Evolutionary conservation across 2,329 filamentous ascomycete genomes (phyloP).

Genomic region (Fusarium austroafricanum): DNA sequence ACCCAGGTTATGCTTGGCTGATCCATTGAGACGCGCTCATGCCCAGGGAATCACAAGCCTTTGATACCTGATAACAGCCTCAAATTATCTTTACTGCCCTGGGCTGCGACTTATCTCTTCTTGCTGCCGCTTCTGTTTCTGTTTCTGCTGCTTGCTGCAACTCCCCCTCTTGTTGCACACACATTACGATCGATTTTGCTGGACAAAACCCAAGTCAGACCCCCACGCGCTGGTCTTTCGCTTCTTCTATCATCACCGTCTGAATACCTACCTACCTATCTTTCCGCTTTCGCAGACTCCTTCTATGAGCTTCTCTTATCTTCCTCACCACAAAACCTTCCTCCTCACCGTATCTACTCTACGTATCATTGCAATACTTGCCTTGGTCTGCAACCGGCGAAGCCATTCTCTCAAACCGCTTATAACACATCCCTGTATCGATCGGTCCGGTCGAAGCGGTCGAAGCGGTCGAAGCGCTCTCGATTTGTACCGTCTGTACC

Average conservation of each 20-base stretch:
- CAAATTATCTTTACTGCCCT: slow-evolving; percentile 2
- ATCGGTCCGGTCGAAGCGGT: slow-evolving; percentile 32
- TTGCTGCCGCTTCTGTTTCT: slow-evolving; percentile 2
- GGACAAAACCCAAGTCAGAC: slow-evolving; percentile 25
- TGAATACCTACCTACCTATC: not conserved
- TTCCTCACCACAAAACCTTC: slow-evolving; percentile 24
- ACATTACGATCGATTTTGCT: slow-evolving; percentile 28
- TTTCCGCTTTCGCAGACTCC: slow-evolving; percentile 29
- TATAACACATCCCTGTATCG: slow-evolving; percentile 36
- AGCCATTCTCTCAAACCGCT: slow-evolving; percentile 34
- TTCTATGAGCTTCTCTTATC: slow-evolving; percentile 36
- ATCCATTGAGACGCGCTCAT: slow-evolving; percentile 29
- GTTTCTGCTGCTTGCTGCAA: slow-evolving; percentile 3
- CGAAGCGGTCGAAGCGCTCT: slow-evolving; percentile 28
- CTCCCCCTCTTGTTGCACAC: slow-evolving; percentile 20
- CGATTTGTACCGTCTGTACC: slow-evolving; percentile 32
- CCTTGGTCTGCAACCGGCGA: slow-evolving; percentile 37
- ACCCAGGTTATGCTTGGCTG: slow-evolving; percentile 22
- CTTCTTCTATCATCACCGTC: slow-evolving; percentile 18
- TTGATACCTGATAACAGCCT: slow-evolving; percentile 32
- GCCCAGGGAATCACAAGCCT: slow-evolving; percentile 28
- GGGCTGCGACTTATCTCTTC: slow-evolving; percentile 14
- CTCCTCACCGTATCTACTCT: slow-evolving; percentile 32
- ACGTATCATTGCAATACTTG: slow-evolving; percentile 26
- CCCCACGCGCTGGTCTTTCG: slow-evolving; percentile 31